These are phyloP conservation scores for Leccinum arenicola DNA, from an alignment of 768 basidiomycete species.

Conservation along the genomic window DNA sequence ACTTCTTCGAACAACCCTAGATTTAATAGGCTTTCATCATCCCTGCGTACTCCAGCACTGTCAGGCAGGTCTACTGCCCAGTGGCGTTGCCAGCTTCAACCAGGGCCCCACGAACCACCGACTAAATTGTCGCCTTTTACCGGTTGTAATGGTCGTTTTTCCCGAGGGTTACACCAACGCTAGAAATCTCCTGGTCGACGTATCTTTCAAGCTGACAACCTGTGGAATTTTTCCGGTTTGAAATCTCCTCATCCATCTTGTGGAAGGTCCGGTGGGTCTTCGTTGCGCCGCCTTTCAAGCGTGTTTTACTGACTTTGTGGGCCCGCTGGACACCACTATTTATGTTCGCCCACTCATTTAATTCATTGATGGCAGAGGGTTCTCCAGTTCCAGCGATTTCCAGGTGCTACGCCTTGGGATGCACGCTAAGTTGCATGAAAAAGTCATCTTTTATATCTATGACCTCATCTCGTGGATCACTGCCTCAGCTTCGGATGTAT, in stretches of 20 bases:
- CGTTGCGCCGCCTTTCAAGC: not conserved
- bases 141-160: not conserved
- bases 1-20: not conserved
- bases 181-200: not conserved
- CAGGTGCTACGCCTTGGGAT: not conserved
- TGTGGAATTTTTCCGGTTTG: not conserved
- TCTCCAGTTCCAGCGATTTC: not conserved
- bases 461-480: not conserved
- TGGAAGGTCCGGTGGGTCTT: not conserved
- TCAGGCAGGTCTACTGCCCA: slow-evolving; percentile 1
- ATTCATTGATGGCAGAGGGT: not conserved
- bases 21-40: not conserved
- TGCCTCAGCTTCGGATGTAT: not conserved
- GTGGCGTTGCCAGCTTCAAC: slow-evolving; percentile 1
- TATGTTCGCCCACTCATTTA: not conserved
- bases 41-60: not conserved
- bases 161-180: not conserved
- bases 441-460: not conserved
- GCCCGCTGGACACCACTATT: not conserved
- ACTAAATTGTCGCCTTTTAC: not conserved
- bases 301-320: not conserved
- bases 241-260: not conserved
- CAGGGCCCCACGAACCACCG: not conserved
- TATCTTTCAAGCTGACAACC: not conserved
- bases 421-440: not conserved